These are phyloP conservation scores for Fusarium sp. DNA, from an alignment of 2,329 filamentous ascomycete genomes.

Conservation along the genomic window DNA sequence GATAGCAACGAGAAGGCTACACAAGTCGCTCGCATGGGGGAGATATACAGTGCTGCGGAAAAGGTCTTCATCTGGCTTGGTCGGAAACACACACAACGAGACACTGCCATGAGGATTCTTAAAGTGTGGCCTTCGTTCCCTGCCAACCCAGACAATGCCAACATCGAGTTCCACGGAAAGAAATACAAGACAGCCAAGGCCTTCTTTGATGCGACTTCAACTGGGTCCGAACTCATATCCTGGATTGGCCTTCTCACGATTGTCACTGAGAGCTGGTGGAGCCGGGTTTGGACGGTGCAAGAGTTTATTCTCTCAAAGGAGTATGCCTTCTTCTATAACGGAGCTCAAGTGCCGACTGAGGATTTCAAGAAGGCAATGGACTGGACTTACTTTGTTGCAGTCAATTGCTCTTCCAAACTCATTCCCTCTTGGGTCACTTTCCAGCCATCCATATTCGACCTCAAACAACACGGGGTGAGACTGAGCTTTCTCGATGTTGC, in stretches of 20 bases:
- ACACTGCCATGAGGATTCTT: constrained; percentile 8
- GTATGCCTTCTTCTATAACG: constrained; percentile 12
- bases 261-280: constrained; percentile 27
- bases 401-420: background rate
- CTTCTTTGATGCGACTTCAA: constrained; percentile 18
- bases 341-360: background rate
- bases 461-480: background rate
- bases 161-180: constrained; percentile 14
- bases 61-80: constrained; percentile 19
- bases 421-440: constrained; percentile 5
- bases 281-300: constrained; percentile 22
- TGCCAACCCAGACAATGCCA: background rate
- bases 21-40: constrained; percentile 17
- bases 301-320: constrained; percentile 23
- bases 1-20: constrained; percentile 1
- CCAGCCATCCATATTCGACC: constrained; percentile 20
- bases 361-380: constrained; percentile 20
- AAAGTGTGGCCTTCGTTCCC: constrained; percentile 12
- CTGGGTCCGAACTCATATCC: constrained; percentile 1
- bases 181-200: constrained; percentile 11
- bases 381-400: constrained; percentile 22
- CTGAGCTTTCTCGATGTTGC: constrained; percentile 11
- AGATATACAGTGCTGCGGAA: constrained; percentile 12
- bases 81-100: background rate
- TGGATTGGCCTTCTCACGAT: constrained; percentile 5